Evolutionary conservation across 441 rosid genomes (phyloP).

Genomic region (Populus hybrid): DNA sequence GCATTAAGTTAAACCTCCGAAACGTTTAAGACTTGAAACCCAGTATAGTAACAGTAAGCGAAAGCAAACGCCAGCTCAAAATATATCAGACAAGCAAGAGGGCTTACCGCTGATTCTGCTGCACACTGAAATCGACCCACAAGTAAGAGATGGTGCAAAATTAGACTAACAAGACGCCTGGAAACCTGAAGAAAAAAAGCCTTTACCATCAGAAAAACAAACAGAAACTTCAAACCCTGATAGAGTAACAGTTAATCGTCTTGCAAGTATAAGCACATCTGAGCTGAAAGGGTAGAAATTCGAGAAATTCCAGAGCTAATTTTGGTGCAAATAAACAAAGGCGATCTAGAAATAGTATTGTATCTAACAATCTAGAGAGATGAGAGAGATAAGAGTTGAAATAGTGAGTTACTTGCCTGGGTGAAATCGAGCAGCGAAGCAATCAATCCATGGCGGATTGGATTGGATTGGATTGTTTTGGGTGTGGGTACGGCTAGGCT

Average conservation of each 20-base stretch:
- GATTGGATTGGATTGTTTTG: conserved; percentile 22
- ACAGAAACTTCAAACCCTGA: background rate
- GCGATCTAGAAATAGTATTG: conserved; percentile 26
- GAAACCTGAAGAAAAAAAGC: conserved; percentile 21
- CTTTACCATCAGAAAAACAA: background rate
- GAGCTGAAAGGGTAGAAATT: background rate
- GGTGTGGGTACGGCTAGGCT: conserved; percentile 43
- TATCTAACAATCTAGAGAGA: background rate
- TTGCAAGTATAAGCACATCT: background rate
- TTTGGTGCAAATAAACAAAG: background rate
- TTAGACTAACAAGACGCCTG: conserved; percentile 15
- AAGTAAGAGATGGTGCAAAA: conserved; percentile 23
- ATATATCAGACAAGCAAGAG: background rate
- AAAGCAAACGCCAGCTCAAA: background rate
- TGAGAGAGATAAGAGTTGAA: background rate
- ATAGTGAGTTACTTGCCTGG: conserved; percentile 25
- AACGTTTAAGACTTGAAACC: background rate
- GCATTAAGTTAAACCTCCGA: background rate
- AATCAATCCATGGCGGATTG: conserved; percentile 44
- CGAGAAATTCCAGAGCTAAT: conserved; percentile 9
- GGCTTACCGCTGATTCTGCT: conserved; percentile 22
- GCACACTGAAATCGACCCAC: conserved; percentile 20
- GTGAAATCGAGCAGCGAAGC: conserved; percentile 21
- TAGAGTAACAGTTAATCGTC: background rate
- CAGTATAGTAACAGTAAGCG: background rate